phyloP scores from a whole-genome alignment of 2,329 filamentous ascomycete genomes.

The Xylariomycetidae sp. region DNA sequence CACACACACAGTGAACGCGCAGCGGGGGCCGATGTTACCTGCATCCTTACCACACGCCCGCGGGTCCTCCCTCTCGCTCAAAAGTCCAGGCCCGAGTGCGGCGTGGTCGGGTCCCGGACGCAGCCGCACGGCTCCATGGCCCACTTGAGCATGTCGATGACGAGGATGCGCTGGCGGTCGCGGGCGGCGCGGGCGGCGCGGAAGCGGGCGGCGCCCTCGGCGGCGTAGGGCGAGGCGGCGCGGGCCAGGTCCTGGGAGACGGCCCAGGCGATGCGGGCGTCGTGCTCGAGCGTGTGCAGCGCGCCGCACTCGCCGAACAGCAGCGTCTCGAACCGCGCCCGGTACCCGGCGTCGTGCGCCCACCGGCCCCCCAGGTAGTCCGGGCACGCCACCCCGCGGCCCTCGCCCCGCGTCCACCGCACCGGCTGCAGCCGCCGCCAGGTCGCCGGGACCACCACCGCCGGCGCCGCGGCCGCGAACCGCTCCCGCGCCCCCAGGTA shows the following conservation, averaged over 20 bases:
- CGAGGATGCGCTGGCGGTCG: conserved; percentile 2
- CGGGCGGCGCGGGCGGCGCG: conserved; percentile 1
- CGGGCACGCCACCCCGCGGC: neutral
- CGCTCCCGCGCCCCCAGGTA: conserved; percentile 11
- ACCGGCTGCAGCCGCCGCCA: conserved; percentile 11
- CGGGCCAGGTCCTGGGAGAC: conserved; percentile 7
- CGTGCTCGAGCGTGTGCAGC: conserved; percentile 7
- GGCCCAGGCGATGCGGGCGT: conserved; percentile 3
- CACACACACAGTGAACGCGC: no score
- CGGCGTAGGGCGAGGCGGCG: neutral
- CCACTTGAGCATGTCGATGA: conserved; percentile 4
- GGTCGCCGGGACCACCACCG: conserved; percentile 3
- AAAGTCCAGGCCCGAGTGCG: no score
- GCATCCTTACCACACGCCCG: no score
- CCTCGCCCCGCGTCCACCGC: no score
- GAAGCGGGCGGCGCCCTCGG: neutral
- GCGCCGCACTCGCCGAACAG: conserved; percentile 8
- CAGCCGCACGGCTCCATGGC: neutral
- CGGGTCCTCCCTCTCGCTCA: no score
- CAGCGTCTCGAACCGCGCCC: neutral
- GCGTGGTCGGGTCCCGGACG: no score
- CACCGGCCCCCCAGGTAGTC: no score
- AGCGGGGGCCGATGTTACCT: no score
- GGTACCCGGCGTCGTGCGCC: neutral
- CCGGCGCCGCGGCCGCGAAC: neutral